Base-by-base conservation (phyloP, 441 rosid genomes). In the Pelargonium myrrhifolium region DNA sequence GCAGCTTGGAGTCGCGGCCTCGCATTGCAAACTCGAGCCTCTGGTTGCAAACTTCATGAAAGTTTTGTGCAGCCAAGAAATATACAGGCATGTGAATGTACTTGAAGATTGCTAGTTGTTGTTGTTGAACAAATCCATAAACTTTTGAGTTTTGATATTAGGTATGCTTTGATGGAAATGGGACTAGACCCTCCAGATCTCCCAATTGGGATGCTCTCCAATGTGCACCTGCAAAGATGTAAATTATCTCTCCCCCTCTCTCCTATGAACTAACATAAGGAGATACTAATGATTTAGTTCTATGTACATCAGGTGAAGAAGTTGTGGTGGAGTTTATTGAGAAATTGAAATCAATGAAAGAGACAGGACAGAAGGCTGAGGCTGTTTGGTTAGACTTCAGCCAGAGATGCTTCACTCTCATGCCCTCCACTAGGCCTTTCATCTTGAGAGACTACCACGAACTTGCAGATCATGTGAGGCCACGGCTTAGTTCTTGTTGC, bases 161-260 rank as follows among this genome's bases (percentile, higher is more conserved):
- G 97, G 74, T 89, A 85, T 65, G 90, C 97, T 0, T 43, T 90
- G 56, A 85, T 82, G 90, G 98, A 86, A 74, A 84, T 84, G 71
- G 90, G 86, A 18, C 63, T 84, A 31, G 95, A 89, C 69, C 66
- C 89, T 1, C 95, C 95, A 0, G 93, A 87, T 43, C 66, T 88
- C 0, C 93, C 93, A 0, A 76, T 79, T 37, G 96, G 90, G 21
- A 87, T 88, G 95, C 85, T 90, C 2, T 80, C 93, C 0, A 68
- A 75, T 56, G 1, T 85, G 9, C 97, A 89, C 73, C 65, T 89
- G 72, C 76, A 81, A 67, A 83, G 87, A 89, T 81, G 97, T 80
- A 78, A 62, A 83, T 28, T 37, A 21, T 17, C 0, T 4, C 22
- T 14, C 8, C 0, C 22, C 37, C 5, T 18, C 10, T 40, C 0